Conservation (phyloP, 495 filamentous ascomycete species). For the Annulohypoxylon bovei region DNA sequence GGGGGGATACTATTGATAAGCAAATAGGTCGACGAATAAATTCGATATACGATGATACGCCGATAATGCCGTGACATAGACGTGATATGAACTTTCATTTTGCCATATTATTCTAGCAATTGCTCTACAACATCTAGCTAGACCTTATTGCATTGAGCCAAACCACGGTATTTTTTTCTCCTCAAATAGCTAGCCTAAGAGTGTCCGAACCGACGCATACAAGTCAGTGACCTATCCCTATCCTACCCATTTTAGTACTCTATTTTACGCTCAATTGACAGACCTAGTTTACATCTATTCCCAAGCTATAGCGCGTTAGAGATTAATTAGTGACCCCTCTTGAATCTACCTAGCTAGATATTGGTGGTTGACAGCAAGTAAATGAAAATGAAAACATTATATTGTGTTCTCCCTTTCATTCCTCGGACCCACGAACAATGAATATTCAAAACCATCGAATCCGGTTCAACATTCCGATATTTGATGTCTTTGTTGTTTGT, state of each 20-base stretch:
- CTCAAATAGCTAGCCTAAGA: too few relatives aligned
- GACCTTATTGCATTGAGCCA: not conserved
- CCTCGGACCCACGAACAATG: not conserved
- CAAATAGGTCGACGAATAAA: slow-evolving; percentile 31
- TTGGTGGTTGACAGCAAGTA: too few relatives aligned
- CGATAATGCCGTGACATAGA: not conserved
- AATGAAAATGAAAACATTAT: too few relatives aligned
- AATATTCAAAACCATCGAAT: not conserved
- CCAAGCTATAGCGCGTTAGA: too few relatives aligned
- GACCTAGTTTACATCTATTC: too few relatives aligned
- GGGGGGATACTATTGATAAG: slow-evolving; percentile 37
- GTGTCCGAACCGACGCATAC: too few relatives aligned
- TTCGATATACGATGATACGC: slow-evolving; percentile 20
- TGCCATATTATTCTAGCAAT: not conserved
- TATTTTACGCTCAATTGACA: too few relatives aligned
- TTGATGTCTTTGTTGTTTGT: slow-evolving; percentile 1
- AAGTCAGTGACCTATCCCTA: too few relatives aligned
- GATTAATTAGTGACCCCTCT: too few relatives aligned
- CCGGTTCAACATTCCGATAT: not conserved
- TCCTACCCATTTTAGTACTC: too few relatives aligned
- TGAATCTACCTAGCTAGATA: too few relatives aligned
- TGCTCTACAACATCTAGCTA: not conserved
- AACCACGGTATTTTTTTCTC: not conserved
- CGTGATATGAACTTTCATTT: not conserved
- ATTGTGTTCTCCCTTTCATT: not conserved